A percentile compares a stretch with the other conserved stretches of the same genome.
phyloP scores from a whole-genome alignment of 2,329 filamentous ascomycete genomes.

The Cordyceps sp. region DNA sequence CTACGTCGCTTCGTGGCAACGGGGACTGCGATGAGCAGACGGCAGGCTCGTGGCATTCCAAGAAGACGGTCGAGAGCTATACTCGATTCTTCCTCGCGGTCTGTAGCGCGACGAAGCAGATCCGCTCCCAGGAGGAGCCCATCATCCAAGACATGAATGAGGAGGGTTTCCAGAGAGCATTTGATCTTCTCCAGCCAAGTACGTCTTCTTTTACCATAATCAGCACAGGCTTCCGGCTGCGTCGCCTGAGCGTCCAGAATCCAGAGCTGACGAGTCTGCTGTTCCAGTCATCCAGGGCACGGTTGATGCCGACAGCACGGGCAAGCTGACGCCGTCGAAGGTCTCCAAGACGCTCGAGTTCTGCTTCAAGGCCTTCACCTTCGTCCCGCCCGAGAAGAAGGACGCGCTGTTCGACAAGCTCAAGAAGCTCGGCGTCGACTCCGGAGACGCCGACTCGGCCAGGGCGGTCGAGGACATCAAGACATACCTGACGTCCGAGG shows the following conservation, averaged over 20 bases:
- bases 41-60: constrained; percentile 23
- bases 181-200: constrained; percentile 22
- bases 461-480: background rate
- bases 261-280: background rate
- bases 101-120: constrained; percentile 17
- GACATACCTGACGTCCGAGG: constrained; percentile 3
- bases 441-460: background rate
- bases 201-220: too few relatives aligned
- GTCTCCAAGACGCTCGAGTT: constrained; percentile 16
- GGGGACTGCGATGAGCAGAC: constrained; percentile 20
- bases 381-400: constrained; percentile 5
- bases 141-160: constrained; percentile 24
- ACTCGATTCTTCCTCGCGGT: constrained; percentile 23
- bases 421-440: constrained; percentile 1
- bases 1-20: constrained; percentile 16
- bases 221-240: too few relatives aligned
- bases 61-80: constrained; percentile 27
- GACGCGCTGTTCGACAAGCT: constrained; percentile 6
- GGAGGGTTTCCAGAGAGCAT: constrained; percentile 21
- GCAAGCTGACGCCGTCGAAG: constrained; percentile 13
- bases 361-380: constrained; percentile 13
- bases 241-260: too few relatives aligned
- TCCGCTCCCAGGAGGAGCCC: constrained; percentile 17
- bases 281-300: constrained; percentile 20
- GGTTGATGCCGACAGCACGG: constrained; percentile 10